Base-by-base conservation (phyloP, 2,329 filamentous ascomycete genomes). In the Atkinsonella hypoxylon region DNA sequence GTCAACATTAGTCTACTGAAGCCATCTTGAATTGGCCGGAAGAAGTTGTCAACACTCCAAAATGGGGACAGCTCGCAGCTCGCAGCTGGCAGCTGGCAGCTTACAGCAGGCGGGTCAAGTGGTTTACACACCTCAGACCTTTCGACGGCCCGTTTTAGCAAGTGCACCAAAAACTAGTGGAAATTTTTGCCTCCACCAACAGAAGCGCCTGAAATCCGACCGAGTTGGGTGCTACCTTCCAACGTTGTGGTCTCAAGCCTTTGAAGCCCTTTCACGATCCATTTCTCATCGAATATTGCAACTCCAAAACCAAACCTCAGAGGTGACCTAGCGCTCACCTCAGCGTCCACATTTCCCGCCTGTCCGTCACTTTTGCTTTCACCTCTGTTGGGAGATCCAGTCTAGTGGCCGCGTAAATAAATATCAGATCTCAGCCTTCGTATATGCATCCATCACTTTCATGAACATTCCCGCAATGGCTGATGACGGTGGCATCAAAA, bases 381-480 rank as follows among this genome's bases (percentile, higher is more conserved):
- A 9, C 34, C 34, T 36, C 7, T 15, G 34, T 36, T 36, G 8
- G 26, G 34, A 36, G 12, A 36, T 36, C 31, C 31, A 7, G 31
- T 32, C 26, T 26, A 26, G 26, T 17, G 34, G 30, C 34, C 17
- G 20, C 12, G 11, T 41, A 26, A 47, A n/a, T 12, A 22, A 17
- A 22, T 22, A 30, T 34, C 34, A 47, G 17, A 7, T 42, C 30
- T n/a, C 15, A 39, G 39, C 13, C 17, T 30, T 7, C 38, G n/a
- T 18, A 18, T 20, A 22, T 34, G 26, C 18, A 10, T 12, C 8
- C 20, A 44, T 22, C n/a, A 20, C 17, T 15, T 50, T 17, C 5
- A 34, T 46, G 10, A 11, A 13, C 26, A 26, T 26, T n/a, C 39
- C 26, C 41, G 53, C 9, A 41, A 68, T 68, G 66, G 50, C 57